Evolutionary conservation across 2,329 filamentous ascomycete species (phyloP), one percentile per base, ranked within the genome.

Genomic region (Paecilomyces niveus): DNA sequence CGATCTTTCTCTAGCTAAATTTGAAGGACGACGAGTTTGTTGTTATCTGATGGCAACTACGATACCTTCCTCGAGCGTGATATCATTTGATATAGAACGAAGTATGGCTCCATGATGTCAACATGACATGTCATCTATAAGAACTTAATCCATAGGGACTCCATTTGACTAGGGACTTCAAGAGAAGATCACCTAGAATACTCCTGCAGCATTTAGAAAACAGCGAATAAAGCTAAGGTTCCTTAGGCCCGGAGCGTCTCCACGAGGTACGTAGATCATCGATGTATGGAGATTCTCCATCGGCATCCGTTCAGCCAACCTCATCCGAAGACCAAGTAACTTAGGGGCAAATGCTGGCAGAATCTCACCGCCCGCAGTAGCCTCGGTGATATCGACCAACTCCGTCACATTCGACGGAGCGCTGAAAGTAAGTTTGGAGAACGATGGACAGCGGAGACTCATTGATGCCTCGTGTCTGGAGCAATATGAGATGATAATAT

Each of bases 371-470:
- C 55, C 35, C 24, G 33, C 31, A 9, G 54, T 32, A 24, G 13
- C 51, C 24, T 55, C 54, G 54, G 54, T 24, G 33, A n/a, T 49
- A n/a, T 22, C 15, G 58, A 57, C 1, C 59, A 35, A 11, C 18
- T 59, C 10, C 59, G 45, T 52, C 50, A 24, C 26, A 11, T 29
- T 32, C 53, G 7, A 26, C 24, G 24, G 24, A 53, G 21, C 21
- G 50, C 18, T 53, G 18, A 24, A 13, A 53, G 51, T 18, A 7
- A 45, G 35, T 33, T 15, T 7, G 32, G 32, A 33, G 32, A n/a
- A 45, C 39, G n/a, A 45, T 45, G 15, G 39, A 45, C 39, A 8
- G 39, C 39, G 15, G 35, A 45, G 8, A 18, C 35, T 45, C 35
- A 45, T 45, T 18, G 39, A 45, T 45, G 39, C 18, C n/a, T 45